Evolutionary conservation across 768 basidiomycete species (phyloP).

Genomic region (Mycena vulgaris): DNA sequence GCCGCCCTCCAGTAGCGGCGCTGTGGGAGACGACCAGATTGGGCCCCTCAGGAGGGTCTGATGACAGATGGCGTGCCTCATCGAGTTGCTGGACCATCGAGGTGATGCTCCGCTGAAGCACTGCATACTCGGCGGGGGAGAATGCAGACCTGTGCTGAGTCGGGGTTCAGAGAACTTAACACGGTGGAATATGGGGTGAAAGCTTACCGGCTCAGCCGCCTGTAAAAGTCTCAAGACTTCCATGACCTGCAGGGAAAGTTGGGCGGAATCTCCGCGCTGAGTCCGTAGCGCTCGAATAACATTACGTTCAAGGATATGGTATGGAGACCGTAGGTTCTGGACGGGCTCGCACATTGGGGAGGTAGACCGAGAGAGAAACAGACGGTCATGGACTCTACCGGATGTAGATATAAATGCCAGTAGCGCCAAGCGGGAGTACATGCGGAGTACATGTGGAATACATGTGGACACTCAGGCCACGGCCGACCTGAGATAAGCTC

Average conservation of each 20-base stretch:
- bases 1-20: conserved; percentile 33
- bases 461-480: too few species aligned
- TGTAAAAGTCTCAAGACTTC: background rate
- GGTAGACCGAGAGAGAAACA: too few species aligned
- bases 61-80: conserved; percentile 34
- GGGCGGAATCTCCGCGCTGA: background rate
- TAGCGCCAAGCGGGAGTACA: too few species aligned
- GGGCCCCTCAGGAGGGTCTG: conserved; percentile 33
- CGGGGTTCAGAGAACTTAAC: too few species aligned
- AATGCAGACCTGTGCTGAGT: conserved; percentile 22
- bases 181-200: background rate
- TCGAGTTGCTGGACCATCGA: conserved; percentile 40
- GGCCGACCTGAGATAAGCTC: too few species aligned
- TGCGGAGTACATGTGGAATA: too few species aligned
- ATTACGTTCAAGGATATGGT: background rate
- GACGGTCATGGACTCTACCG: too few species aligned
- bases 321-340: background rate
- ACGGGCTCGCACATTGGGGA: too few species aligned
- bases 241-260: background rate
- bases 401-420: too few species aligned
- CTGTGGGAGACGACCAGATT: background rate
- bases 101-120: conserved; percentile 33
- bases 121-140: conserved; percentile 34
- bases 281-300: background rate
- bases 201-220: background rate